Evolutionary conservation across 1,284 basidiomycete genomes (phyloP).

Genomic region (Sutorius eximius): DNA sequence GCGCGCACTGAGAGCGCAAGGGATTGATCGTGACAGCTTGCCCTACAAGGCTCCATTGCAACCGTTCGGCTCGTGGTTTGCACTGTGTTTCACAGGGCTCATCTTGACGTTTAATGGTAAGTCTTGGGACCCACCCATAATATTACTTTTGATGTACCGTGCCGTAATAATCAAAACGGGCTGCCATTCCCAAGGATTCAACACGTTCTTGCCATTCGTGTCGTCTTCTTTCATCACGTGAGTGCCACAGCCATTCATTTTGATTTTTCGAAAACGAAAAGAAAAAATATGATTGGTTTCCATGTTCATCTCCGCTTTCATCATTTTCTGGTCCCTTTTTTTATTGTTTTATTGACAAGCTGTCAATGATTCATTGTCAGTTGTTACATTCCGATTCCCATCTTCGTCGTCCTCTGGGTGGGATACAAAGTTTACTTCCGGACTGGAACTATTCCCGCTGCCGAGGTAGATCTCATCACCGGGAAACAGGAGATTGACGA

Average conservation of each 20-base stretch:
- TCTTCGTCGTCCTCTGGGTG: constrained; percentile 13
- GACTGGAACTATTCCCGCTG: constrained; percentile 20
- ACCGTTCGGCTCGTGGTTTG: constrained; percentile 41
- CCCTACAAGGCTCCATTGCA: constrained; percentile 43
- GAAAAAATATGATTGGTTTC: constrained; percentile 1
- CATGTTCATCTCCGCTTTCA: constrained; percentile 30
- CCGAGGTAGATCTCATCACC: constrained; percentile 29
- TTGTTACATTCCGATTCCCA: constrained; percentile 16
- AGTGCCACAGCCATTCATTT: constrained; percentile 11
- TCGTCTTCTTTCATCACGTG: constrained; percentile 30
- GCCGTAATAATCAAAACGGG: constrained; percentile 5
- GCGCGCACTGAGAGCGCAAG: constrained; percentile 42
- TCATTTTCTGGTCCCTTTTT: not conserved
- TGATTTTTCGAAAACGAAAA: not conserved
- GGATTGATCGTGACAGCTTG: constrained; percentile 43
- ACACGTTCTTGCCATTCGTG: constrained; percentile 21
- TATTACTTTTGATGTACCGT: constrained; percentile 10
- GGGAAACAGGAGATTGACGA: constrained; percentile 8
- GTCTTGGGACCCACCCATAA: not conserved
- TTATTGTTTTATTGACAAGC: constrained; percentile 5
- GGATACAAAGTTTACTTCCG: constrained; percentile 28
- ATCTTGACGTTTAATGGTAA: constrained; percentile 15
- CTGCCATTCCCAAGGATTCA: constrained; percentile 12
- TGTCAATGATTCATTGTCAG: not conserved
- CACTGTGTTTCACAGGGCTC: constrained; percentile 12